phyloP scores from a whole-genome alignment of 352 stramenopile species.

The Pythium diclinum region DNA sequence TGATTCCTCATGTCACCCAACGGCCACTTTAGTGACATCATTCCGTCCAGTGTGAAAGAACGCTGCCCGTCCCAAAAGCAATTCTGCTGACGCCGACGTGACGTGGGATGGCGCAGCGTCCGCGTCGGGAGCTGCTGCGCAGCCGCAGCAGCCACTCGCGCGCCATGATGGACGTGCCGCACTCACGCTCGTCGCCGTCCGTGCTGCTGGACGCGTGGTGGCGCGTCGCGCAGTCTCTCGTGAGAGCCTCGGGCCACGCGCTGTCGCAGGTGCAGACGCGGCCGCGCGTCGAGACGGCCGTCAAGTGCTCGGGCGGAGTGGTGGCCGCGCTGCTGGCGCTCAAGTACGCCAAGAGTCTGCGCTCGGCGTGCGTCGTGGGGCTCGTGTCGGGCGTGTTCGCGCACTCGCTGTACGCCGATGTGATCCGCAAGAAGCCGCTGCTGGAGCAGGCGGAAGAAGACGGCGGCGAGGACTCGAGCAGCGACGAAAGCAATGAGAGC shows the following conservation, averaged over 20 bases:
- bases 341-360: slow-evolving; percentile 58
- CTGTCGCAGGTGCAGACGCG: slow-evolving; percentile 28
- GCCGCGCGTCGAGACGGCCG: slow-evolving; percentile 44
- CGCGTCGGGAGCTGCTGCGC: neutral
- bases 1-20: neutral
- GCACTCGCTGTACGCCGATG: slow-evolving; percentile 70
- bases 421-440: slow-evolving; percentile 34
- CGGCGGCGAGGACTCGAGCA: slow-evolving; percentile 3
- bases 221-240: slow-evolving; percentile 22
- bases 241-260: slow-evolving; percentile 23
- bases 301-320: slow-evolving; percentile 61
- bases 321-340: slow-evolving; percentile 56
- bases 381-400: slow-evolving; percentile 63
- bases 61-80: neutral
- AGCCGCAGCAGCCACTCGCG: slow-evolving; percentile 4
- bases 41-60: neutral
- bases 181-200: slow-evolving; percentile 11
- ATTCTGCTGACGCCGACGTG: neutral
- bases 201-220: slow-evolving; percentile 16
- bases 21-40: neutral
- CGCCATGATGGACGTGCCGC: slow-evolving; percentile 18
- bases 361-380: slow-evolving; percentile 53
- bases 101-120: slow-evolving; percentile 11
- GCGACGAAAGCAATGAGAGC: neutral
- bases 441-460: slow-evolving; percentile 2